Evolutionary conservation across 768 basidiomycete species (phyloP).

Genomic region (Rhizopogon vulgaris): DNA sequence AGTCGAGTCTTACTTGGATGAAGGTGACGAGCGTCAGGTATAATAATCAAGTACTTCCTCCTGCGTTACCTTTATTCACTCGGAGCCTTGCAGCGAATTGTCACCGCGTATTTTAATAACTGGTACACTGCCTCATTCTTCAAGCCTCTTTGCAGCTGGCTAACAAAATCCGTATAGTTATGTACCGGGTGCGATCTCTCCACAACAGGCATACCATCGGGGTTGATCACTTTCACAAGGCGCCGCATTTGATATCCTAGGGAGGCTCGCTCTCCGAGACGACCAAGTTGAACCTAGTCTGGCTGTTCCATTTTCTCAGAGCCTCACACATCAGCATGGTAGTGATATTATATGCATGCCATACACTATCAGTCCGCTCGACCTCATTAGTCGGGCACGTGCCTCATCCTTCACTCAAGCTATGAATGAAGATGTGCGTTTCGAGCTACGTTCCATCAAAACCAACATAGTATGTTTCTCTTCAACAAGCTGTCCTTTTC

Average conservation of each 20-base stretch:
- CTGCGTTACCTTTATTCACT: not conserved
- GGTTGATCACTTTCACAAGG: conserved; percentile 25
- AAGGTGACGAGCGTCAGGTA: not conserved
- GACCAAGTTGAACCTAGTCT: conserved; percentile 16
- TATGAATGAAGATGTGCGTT: conserved; percentile 29
- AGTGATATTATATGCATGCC: conserved; percentile 50
- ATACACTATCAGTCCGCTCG: conserved; percentile 48
- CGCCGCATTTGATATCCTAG: conserved; percentile 39
- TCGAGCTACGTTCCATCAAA: conserved; percentile 39
- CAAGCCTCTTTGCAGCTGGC: not conserved
- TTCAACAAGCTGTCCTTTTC: not conserved
- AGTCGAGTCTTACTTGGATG: conserved; percentile 25
- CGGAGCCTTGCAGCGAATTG: not conserved
- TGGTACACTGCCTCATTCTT: conserved; percentile 34
- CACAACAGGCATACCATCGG: not conserved
- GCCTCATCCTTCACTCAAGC: conserved; percentile 31
- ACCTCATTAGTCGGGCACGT: conserved; percentile 33
- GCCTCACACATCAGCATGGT: conserved; percentile 41
- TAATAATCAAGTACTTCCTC: not conserved
- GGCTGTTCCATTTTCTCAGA: conserved; percentile 42
- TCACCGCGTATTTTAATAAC: conserved; percentile 32
- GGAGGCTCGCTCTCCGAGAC: conserved; percentile 34
- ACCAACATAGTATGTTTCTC: conserved; percentile 36
- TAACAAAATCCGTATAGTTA: conserved; percentile 20
- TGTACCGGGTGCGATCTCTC: conserved; percentile 19